Evolutionary conservation across 2,329 filamentous ascomycete genomes (phyloP), one percentile per base, ranked within the genome.

Genomic region (Colletotrichum endophyticum): DNA sequence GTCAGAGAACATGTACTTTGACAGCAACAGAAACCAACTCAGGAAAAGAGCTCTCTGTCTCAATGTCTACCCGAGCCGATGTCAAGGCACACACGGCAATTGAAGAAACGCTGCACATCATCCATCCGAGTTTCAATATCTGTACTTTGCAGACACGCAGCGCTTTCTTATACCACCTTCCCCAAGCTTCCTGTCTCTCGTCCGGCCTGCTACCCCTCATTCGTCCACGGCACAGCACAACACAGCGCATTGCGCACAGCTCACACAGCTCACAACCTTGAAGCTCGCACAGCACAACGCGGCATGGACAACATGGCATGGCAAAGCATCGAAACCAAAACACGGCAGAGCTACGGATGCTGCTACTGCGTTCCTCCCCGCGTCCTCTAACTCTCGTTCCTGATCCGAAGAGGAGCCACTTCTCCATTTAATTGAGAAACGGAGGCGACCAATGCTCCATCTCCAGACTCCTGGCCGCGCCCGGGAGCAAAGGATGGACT

Each of bases 381-480:
- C 70, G 70, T 57, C 70, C 59, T 36, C 28, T 27, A 30, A 68
- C 57, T 75, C 66, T 36, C 44, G 30, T 68, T 75, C 64, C 64
- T 69, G 64, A 59, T 69, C 70, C 64, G 57, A 69, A 13, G 59
- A 57, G 69, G 70, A 73, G 59, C 64, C 64, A 73, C 44, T 59
- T 73, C 70, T 53, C 64, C 70, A 73, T 25, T 73, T 69, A 59
- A 64, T 59, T 68, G 30, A 57, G 44, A 61, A 36, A 57, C 70
- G n/a, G 49, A 73, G 27, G 70, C 49, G 64, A 69, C 74, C 74
- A 74, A 59, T 73, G 70, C 70, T 73, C 57, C 34, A 70, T 44
- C 44, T 62, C 63, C 63, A 73, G 63, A 53, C 44, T 53, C 44
- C 44, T 28, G 13, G 11, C 34, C 53, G 39, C 30, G 39, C 25